Percentiles rank a stretch among this genome's conserved stretches.
Evolutionary conservation across 345 rosid species (phyloP).

Genomic region (Ceriops tagal): DNA sequence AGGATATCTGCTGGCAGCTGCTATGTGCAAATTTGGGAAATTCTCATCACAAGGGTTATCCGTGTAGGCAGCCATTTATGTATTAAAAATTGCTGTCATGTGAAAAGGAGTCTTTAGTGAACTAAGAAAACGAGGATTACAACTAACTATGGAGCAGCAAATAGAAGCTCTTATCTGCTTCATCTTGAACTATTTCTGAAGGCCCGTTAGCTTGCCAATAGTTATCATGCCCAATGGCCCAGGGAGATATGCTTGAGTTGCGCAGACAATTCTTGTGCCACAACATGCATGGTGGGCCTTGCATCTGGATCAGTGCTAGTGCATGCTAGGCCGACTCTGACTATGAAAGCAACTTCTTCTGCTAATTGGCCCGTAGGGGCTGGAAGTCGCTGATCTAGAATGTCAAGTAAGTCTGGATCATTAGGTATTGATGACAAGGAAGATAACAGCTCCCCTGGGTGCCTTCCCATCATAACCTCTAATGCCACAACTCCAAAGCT

Average conservation of each 20-base stretch:
- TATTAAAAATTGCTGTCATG: too few species aligned
- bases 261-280: constrained; percentile 56
- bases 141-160: too few species aligned
- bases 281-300: constrained; percentile 53
- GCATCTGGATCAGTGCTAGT: constrained; percentile 29
- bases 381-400: constrained; percentile 48
- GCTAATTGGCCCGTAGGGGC: constrained; percentile 44
- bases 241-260: constrained; percentile 27
- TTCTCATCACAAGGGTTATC: background rate
- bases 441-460: constrained; percentile 51
- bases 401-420: constrained; percentile 28
- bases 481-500: constrained; percentile 66
- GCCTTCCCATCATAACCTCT: constrained; percentile 65
- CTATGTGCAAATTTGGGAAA: background rate
- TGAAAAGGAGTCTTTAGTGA: too few species aligned
- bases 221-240: constrained; percentile 31
- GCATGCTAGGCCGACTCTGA: constrained; percentile 48
- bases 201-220: constrained; percentile 27
- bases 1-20: background rate
- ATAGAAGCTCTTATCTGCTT: too few species aligned
- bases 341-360: constrained; percentile 38
- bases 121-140: too few species aligned
- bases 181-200: constrained; percentile 19
- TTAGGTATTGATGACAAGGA: constrained; percentile 22
- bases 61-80: too few species aligned